phyloP scores from a whole-genome alignment of 352 stramenopile genomes.

The Pythium rhizo-oryzae region DNA sequence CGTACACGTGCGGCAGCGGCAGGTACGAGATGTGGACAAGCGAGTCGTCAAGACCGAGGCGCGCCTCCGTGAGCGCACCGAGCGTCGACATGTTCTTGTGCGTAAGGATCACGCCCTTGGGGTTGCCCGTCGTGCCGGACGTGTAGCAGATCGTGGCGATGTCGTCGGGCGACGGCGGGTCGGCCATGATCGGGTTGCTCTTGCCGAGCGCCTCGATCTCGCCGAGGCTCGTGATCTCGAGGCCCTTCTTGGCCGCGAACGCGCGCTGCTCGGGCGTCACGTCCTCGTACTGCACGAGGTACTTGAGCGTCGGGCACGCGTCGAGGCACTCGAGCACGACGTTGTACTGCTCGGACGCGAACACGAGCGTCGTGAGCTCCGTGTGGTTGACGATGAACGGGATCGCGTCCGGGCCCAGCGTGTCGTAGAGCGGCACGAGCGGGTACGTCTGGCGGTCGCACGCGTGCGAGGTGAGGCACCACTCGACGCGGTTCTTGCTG shows the following conservation, averaged over 20 bases:
- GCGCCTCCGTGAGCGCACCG: slow-evolving; percentile 1
- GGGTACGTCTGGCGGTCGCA: slow-evolving; percentile 68
- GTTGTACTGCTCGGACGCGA: slow-evolving; percentile 55
- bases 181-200: slow-evolving; percentile 43
- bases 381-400: slow-evolving; percentile 81
- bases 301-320: slow-evolving; percentile 51
- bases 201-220: slow-evolving; percentile 47
- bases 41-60: slow-evolving; percentile 33
- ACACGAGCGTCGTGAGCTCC: slow-evolving; percentile 59
- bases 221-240: slow-evolving; percentile 47
- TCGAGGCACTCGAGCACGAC: slow-evolving; percentile 58
- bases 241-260: slow-evolving; percentile 27
- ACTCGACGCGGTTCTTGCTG: slow-evolving; percentile 74
- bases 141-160: slow-evolving; percentile 96
- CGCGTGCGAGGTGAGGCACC: slow-evolving; percentile 56
- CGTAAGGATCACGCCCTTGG: slow-evolving; percentile 95
- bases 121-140: slow-evolving; percentile 95
- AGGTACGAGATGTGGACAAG: slow-evolving; percentile 95
- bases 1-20: slow-evolving; percentile 97
- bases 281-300: slow-evolving; percentile 59
- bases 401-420: slow-evolving; percentile 67
- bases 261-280: slow-evolving; percentile 39
- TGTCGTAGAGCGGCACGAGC: slow-evolving; percentile 82
- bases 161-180: slow-evolving; percentile 68
- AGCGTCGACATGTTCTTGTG: slow-evolving; percentile 76